Percentiles rank a stretch among this genome's conserved stretches.
Conservation (phyloP, 2,329 filamentous ascomycete genomes). For the Clarireedia monteithiana region DNA sequence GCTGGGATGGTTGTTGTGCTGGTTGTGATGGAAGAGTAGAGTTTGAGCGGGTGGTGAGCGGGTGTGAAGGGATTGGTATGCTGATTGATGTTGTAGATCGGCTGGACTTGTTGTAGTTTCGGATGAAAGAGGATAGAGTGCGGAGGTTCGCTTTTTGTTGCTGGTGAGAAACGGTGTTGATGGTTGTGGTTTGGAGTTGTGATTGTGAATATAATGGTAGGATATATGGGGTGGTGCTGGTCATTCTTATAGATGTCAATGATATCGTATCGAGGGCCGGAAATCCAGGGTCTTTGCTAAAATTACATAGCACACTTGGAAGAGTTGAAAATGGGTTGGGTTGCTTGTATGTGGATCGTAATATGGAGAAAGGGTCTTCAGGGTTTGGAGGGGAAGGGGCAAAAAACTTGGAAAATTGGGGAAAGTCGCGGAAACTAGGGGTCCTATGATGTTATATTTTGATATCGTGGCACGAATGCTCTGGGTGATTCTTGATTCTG, state of each 20-base stretch:
- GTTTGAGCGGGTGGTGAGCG: background rate
- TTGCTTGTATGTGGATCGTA: background rate
- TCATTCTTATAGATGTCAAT: background rate
- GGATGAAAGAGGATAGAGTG: slow-evolving; percentile 8
- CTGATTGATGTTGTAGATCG: background rate
- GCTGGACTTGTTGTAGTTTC: background rate
- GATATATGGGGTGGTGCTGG: background rate
- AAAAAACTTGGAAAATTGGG: background rate
- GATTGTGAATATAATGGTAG: background rate
- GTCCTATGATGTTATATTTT: background rate
- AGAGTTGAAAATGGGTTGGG: too few relatives aligned
- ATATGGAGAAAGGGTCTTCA: background rate
- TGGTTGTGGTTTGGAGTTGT: background rate
- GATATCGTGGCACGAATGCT: background rate
- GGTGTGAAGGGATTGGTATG: background rate
- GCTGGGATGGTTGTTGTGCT: background rate
- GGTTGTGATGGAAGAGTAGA: background rate
- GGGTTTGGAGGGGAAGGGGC: background rate
- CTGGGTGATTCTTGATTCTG: too few relatives aligned
- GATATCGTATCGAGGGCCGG: too few relatives aligned
- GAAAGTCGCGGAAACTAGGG: too few relatives aligned
- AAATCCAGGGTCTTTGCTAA: too few relatives aligned
- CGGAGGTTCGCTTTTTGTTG: background rate
- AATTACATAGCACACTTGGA: too few relatives aligned
- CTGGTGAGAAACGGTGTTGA: background rate